Conservation (phyloP, 1,284 basidiomycete genomes). For the Volvariella surrecta region DNA sequence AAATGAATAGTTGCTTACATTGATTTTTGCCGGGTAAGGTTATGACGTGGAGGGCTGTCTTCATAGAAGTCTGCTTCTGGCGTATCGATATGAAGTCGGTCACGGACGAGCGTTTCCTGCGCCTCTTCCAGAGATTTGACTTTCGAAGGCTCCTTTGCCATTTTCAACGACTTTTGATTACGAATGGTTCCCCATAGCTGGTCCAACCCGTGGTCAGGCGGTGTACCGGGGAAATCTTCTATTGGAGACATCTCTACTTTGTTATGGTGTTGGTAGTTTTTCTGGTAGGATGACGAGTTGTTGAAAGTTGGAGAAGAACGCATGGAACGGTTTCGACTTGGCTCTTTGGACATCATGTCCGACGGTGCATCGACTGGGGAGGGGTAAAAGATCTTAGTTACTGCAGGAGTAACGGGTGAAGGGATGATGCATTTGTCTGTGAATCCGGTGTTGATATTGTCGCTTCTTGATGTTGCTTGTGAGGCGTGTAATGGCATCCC, state of each 20-base stretch:
- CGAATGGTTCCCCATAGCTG: slow-evolving; percentile 56
- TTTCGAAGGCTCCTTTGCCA: slow-evolving; percentile 57
- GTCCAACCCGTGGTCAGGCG: slow-evolving; percentile 40
- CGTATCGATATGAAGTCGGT: slow-evolving; percentile 23
- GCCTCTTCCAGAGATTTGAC: slow-evolving; percentile 53
- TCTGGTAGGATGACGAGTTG: slow-evolving; percentile 4
- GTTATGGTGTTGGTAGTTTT: slow-evolving; percentile 23
- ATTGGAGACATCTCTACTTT: slow-evolving; percentile 27
- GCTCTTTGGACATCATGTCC: background rate
- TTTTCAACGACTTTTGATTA: slow-evolving; percentile 49
- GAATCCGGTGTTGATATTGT: background rate
- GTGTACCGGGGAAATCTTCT: slow-evolving; percentile 28
- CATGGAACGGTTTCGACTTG: slow-evolving; percentile 19
- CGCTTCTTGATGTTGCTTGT: background rate
- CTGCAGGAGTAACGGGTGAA: slow-evolving; percentile 31
- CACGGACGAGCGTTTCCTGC: slow-evolving; percentile 19
- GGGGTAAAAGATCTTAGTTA: slow-evolving; percentile 35
- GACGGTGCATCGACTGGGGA: slow-evolving; percentile 10
- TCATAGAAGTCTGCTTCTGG: slow-evolving; percentile 26
- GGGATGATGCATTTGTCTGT: slow-evolving; percentile 18
- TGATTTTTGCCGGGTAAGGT: slow-evolving; percentile 45
- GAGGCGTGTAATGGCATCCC: background rate
- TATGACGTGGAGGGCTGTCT: slow-evolving; percentile 23
- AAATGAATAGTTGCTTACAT: slow-evolving; percentile 32
- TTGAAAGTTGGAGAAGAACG: slow-evolving; percentile 10